A percentile compares a stretch with the other conserved stretches of the same genome.
Conservation (phyloP, 441 rosid species). For the Erodium texanum region DNA sequence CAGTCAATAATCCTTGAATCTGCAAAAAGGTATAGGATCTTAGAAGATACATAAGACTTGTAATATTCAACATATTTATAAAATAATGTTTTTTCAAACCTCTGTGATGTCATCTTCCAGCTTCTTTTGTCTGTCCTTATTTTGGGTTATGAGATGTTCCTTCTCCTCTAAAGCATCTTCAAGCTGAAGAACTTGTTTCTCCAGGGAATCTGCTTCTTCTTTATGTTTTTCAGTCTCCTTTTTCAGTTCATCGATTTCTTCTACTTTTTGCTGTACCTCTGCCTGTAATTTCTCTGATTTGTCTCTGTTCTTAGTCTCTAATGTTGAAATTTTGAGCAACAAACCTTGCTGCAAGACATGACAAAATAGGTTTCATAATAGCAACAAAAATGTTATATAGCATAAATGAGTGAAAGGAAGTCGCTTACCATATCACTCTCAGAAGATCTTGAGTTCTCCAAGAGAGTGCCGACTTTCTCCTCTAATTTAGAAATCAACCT, state of each 20-base stretch:
- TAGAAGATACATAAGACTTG: conserved; percentile 13
- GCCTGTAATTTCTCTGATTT: conserved; percentile 37
- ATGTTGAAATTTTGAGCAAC: conserved; percentile 40
- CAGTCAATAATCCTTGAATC: conserved; percentile 45
- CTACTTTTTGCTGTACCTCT: conserved; percentile 43
- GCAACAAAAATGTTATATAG: conserved; percentile 14
- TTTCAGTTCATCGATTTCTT: conserved; percentile 39
- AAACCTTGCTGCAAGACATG: conserved; percentile 46
- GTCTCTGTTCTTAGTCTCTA: conserved; percentile 55
- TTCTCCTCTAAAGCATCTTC: conserved; percentile 46
- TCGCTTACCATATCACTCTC: conserved; percentile 49
- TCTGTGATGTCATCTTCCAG: conserved; percentile 47
- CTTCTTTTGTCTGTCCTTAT: conserved; percentile 44
- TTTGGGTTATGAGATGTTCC: conserved; percentile 45
- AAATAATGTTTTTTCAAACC: conserved; percentile 27
- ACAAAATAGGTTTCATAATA: conserved; percentile 21
- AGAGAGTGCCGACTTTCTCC: conserved; percentile 31
- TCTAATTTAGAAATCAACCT: conserved; percentile 36
- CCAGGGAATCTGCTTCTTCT: conserved; percentile 38
- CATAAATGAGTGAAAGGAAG: conserved; percentile 11
- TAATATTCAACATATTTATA: conserved; percentile 8
- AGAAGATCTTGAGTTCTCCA: conserved; percentile 40
- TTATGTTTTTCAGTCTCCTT: conserved; percentile 37
- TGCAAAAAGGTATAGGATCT: conserved; percentile 28
- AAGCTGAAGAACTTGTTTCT: conserved; percentile 50